phyloP scores from a whole-genome alignment of 2,329 filamentous ascomycete genomes.

The Nemania sp. region DNA sequence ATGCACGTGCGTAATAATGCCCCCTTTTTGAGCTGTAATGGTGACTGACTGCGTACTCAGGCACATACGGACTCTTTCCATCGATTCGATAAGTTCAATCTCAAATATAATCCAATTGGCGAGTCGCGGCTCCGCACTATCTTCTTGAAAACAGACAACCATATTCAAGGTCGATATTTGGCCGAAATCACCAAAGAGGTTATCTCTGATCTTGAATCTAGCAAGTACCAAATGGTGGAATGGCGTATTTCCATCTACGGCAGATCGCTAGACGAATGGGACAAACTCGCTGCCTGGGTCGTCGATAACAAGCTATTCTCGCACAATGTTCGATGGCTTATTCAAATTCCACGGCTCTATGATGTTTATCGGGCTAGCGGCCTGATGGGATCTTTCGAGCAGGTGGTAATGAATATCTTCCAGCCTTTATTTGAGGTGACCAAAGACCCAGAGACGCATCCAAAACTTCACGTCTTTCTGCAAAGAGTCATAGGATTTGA shows the following conservation, averaged over 20 bases:
- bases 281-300: constrained; percentile 96
- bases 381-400: constrained; percentile 89
- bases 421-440: constrained; percentile 95
- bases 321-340: constrained; percentile 96
- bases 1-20: constrained; percentile 80
- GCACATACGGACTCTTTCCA: constrained; percentile 98
- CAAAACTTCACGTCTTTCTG: constrained; percentile 93
- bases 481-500: constrained; percentile 97
- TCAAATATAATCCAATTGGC: constrained; percentile 98
- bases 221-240: constrained; percentile 99
- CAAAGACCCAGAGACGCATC: constrained; percentile 84
- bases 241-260: constrained; percentile 99
- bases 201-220: constrained; percentile 95
- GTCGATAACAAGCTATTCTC: constrained; percentile 98
- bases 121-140: constrained; percentile 97
- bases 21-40: neutral
- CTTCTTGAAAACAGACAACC: constrained; percentile 98
- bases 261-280: constrained; percentile 92
- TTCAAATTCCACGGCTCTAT: constrained; percentile 93
- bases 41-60: constrained; percentile 55
- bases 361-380: constrained; percentile 94
- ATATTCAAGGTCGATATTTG: constrained; percentile 93
- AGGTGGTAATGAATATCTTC: constrained; percentile 92
- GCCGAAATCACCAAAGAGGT: constrained; percentile 99
- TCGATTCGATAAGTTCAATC: constrained; percentile 98